phyloP scores from a whole-genome alignment of 495 filamentous ascomycete genomes.

The Penicillium alfredii region DNA sequence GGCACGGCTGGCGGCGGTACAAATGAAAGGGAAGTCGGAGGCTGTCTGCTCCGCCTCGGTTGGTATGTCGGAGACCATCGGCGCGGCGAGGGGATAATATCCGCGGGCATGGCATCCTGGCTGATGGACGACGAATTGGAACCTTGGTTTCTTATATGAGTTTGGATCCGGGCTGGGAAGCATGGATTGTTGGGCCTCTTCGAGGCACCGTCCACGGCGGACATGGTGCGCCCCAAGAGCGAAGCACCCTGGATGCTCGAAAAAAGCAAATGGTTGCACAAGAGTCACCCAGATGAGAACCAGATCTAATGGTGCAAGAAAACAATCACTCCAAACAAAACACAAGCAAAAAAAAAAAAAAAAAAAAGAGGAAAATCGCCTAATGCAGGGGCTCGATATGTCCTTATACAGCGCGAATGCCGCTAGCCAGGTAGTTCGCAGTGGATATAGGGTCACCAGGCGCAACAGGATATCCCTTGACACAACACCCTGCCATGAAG shows the following conservation, averaged over 20 bases:
- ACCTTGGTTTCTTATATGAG: constrained; percentile 20
- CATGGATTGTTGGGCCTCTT: constrained; percentile 18
- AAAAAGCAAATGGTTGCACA: too few relatives aligned
- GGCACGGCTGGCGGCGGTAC: constrained; percentile 15
- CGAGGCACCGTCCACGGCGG: constrained; percentile 19
- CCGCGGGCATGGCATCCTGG: constrained; percentile 17
- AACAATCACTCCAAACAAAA: too few relatives aligned
- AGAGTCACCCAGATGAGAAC: constrained; percentile 20
- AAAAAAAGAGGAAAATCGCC: constrained; percentile 14
- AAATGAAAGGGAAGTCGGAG: constrained; percentile 24
- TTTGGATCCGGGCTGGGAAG: constrained; percentile 19
- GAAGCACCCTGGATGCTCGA: too few relatives aligned
- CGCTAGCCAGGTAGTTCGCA: constrained; percentile 15
- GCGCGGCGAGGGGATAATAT: constrained; percentile 23
- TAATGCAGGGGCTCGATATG: constrained; percentile 25
- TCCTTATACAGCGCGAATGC: constrained; percentile 26
- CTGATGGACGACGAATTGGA: constrained; percentile 19
- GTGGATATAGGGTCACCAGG: constrained; percentile 21
- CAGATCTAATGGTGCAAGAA: too few relatives aligned
- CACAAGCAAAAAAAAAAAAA: constrained; percentile 6
- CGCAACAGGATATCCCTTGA: constrained; percentile 21
- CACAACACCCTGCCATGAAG: constrained; percentile 20
- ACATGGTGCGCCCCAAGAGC: too few relatives aligned
- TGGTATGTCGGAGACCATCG: constrained; percentile 29
- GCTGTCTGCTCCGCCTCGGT: constrained; percentile 24